phyloP scores from a whole-genome alignment of 2,329 filamentous ascomycete genomes.

The Tolypocladium sp. region DNA sequence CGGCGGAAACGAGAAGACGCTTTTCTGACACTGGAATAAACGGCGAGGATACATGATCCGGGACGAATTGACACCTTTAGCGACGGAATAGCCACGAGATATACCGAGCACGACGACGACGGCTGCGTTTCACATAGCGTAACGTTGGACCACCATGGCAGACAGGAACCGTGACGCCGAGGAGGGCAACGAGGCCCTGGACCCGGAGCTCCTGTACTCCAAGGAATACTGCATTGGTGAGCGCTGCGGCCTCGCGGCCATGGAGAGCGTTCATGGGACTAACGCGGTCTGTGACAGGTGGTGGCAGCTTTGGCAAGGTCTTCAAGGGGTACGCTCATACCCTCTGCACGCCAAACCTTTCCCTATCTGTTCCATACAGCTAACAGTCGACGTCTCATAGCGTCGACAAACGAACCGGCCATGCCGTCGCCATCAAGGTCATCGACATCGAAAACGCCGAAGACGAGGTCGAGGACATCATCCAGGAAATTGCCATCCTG shows the following conservation, averaged over 20 bases:
- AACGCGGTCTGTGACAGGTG: constrained; percentile 45
- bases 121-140: background rate
- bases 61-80: background rate
- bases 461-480: constrained; percentile 98
- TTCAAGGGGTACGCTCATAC: constrained; percentile 69
- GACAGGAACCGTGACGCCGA: constrained; percentile 38
- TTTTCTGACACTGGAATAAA: background rate
- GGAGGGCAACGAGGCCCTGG: constrained; percentile 44
- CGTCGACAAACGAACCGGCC: constrained; percentile 85
- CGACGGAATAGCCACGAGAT: background rate
- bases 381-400: constrained; percentile 31
- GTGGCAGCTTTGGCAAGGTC: constrained; percentile 96
- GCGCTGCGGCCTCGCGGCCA: constrained; percentile 11
- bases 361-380: background rate
- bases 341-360: constrained; percentile 1
- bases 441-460: constrained; percentile 99
- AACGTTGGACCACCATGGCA: constrained; percentile 28
- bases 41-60: background rate
- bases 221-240: constrained; percentile 84
- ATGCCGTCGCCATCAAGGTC: constrained; percentile 94
- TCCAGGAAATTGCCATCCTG: constrained; percentile 95
- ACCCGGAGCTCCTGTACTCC: constrained; percentile 87
- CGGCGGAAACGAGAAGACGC: background rate
- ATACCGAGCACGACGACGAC: background rate
- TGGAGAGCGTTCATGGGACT: background rate